phyloP scores from a whole-genome alignment of 306 rosid genomes.

The Dalbergia cochinchinensis region DNA sequence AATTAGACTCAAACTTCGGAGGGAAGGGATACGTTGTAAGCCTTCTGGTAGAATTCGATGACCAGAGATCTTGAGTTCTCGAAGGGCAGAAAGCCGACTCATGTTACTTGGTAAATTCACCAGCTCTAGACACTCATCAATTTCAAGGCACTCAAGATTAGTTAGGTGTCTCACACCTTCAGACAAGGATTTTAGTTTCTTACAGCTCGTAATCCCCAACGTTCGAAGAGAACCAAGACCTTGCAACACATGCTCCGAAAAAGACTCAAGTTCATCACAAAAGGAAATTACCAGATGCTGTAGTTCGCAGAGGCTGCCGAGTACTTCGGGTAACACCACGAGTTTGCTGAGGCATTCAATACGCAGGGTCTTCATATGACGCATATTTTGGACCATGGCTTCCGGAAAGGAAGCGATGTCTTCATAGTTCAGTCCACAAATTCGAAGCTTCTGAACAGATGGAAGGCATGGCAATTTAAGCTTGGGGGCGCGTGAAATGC shows the following conservation, averaged over 20 bases:
- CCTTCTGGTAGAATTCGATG: background rate
- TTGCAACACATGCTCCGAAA: background rate
- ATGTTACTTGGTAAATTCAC: background rate
- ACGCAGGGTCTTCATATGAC: background rate
- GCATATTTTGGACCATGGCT: background rate
- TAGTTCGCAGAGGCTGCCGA: background rate
- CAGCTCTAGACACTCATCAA: accelerated
- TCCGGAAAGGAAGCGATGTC: background rate
- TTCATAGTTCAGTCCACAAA: too few species aligned
- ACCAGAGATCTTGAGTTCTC: accelerated
- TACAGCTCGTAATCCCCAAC: accelerated
- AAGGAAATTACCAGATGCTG: accelerated
- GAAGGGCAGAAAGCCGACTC: constrained; percentile 17
- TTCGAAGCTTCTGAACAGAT: background rate
- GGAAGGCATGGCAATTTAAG: constrained; percentile 2
- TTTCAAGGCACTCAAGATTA: background rate
- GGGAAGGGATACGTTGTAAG: constrained; percentile 17
- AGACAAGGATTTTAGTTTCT: background rate
- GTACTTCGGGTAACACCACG: background rate
- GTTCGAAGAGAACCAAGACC: background rate
- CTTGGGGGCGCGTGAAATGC: background rate
- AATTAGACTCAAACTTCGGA: background rate
- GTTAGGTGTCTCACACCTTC: constrained; percentile 12
- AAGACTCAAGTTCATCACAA: background rate
- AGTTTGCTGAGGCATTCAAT: background rate